Evolutionary conservation across 176 grass and related monocot species (phyloP), one percentile per base, ranked within the genome.

Genomic region (Oryza longistaminata): DNA sequence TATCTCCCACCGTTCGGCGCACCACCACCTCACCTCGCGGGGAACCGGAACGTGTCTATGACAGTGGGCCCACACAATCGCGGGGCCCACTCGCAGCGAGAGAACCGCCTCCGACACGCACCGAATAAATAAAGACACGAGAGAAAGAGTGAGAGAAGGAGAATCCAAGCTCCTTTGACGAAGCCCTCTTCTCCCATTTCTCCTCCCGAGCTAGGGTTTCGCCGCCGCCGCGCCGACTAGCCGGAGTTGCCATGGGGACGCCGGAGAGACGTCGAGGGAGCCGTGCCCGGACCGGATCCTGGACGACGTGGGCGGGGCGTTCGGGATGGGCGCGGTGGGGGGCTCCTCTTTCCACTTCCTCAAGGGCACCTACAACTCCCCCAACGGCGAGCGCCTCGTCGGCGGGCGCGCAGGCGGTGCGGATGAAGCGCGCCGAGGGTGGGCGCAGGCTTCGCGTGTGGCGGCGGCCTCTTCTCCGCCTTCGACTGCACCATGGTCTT

Each of bases 401-500:
- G 97, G 93, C 11, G 97, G 91, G 91, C 42, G 71, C 85, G 14
- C 93, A 99, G 86, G 88, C 92, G 25, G 84, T 96, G 71, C 93
- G 97, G 60, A 94, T 96, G 93, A 96, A 99, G n/a, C 81, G 93
- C 97, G 60, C 90, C 97, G 12, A 93, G 97, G n/a, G 90, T 96
- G 1, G 93, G 97, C 2, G 97, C 0, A 96, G 97, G 97, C 92
- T 99, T 99, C 78, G 97, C 97, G n/a, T 96, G 33, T 99, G 97
- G n/a, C n/a, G 97, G 97, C 69, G 97, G 97, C 68, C 97, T 99
- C 74, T 96, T 99, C 86, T 99, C 97, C 44, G 77, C 92, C 88
- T 96, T 99, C 87, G 97, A 99, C 70, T 96, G 97, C 86, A 90
- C 93, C 90, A 96, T 99, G 93, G 97, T 99, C 39, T 99, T 92